Conservation (phyloP, 768 basidiomycete genomes). For the Peribolospora baueri region DNA sequence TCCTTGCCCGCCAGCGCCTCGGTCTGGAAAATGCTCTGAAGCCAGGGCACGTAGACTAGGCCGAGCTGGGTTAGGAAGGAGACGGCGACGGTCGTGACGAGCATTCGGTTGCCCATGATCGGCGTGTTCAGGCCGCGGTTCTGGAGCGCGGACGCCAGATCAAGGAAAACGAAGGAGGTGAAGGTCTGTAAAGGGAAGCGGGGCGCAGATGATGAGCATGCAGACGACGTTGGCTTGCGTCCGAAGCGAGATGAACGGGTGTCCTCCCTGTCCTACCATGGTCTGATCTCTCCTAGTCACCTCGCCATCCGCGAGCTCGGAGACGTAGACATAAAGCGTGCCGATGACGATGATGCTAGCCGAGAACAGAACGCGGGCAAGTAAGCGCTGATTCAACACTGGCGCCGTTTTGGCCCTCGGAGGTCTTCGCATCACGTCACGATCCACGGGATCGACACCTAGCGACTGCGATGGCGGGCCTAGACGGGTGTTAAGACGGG, state of each 20-base stretch:
- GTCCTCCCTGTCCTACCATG: constrained; percentile 33
- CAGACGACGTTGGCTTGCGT: background rate
- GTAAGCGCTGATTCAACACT: constrained; percentile 48
- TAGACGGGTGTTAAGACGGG: too few species aligned
- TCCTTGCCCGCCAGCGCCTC: constrained; percentile 48
- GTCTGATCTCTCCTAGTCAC: constrained; percentile 79
- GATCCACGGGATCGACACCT: constrained; percentile 89
- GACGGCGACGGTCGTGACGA: constrained; percentile 60
- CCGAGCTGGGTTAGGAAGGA: constrained; percentile 65
- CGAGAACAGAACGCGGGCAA: constrained; percentile 69
- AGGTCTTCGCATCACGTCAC: constrained; percentile 69
- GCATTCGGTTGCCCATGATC: constrained; percentile 54
- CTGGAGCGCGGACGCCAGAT: constrained; percentile 81
- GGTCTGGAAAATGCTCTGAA: constrained; percentile 87
- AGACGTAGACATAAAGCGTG: constrained; percentile 63
- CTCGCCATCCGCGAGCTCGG: constrained; percentile 55
- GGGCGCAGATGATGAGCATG: background rate
- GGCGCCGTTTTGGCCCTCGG: constrained; percentile 81
- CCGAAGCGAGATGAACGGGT: background rate
- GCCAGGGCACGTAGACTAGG: constrained; percentile 67
- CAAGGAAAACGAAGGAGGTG: constrained; percentile 87
- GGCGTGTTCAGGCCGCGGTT: constrained; percentile 76
- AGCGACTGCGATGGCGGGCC: constrained; percentile 23
- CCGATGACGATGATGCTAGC: constrained; percentile 76
- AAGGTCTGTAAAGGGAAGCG: constrained; percentile 43